Base-by-base conservation (phyloP, 2,329 filamentous ascomycete genomes). In the Lachnum nothofagi region DNA sequence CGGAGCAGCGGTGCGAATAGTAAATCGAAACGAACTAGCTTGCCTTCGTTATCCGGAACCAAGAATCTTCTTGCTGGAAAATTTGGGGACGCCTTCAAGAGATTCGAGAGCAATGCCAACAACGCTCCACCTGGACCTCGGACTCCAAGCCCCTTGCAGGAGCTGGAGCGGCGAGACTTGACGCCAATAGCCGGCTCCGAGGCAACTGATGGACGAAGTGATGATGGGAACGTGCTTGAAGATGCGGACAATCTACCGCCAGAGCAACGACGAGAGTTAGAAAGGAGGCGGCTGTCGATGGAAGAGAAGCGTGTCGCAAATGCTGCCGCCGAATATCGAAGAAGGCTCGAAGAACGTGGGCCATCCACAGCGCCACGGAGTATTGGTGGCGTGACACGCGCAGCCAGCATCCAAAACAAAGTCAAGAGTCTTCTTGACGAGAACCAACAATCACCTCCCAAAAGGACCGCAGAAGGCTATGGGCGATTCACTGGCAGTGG, bases 41-140 rank as follows among this genome's bases (percentile, higher is more conserved):
- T 95, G 54, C 77, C 79, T 10, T 79, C 85, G 0, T 69, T 88
- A 16, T 82, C 85, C 5, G 82, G 82, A 33, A 86, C 86, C 22
- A 95, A 93, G 67, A 88, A 82, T 49, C 81, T 95, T 31, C 74
- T 96, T n/a, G 85, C 83, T 4, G 88, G 90, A 20, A 89, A 86
- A 59, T 96, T 97, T 65, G 89, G 91, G 0, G 91, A 96, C 61
- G 91, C 91, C 3, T 96, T 97, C 70, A 89, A 91, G 63, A 80
- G 86, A 5, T 97, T 97, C 59, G 93, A 98, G 66, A 76, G 59
- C 25, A 62, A 60, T 55, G 38, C 52, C 58, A 59, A n/a, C n/a
- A n/a, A 49, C 75, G 3, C 67, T 72, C 50, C 56, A 6, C 49
- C 60, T 7, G 58, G 73, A 73, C 45, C 60, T 67, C 23, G 75